Evolutionary conservation across 257 asterid genomes (phyloP), one percentile per base, ranked within the genome.

Genomic region (Scutellaria minor): DNA sequence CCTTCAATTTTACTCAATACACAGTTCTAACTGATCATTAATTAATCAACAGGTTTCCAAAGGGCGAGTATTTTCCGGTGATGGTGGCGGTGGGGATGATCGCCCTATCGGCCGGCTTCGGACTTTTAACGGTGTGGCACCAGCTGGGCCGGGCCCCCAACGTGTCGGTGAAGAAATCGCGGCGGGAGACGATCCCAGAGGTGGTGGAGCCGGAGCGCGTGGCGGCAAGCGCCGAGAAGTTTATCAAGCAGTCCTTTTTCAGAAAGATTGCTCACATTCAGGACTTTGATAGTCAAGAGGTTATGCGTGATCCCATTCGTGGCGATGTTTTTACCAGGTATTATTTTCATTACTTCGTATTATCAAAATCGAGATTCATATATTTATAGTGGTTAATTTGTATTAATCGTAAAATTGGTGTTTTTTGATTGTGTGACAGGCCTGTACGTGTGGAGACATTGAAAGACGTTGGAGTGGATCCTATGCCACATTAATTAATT

Each of bases 141-240:
- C 89, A 88, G 76, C 81, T 88, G 4, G 67, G 81, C 39, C 58
- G 75, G 4, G 83, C 83, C 4, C 97, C 97, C 1, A 84, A 86
- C 46, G 95, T 88, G 4, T 59, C 7, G 6, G 63, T 88, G 47
- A 81, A 79, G 76, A 90, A 90, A 66, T 83, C 90, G 5, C 78
- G 85, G 40, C 78, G 97, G 78, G 90, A 84, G 68, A 86, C 87
- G 0, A 5, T 90, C 0, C 93, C 93, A 41, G 96, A 90, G 71
- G 82, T 88, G 66, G 85, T 68, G 71, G 91, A 86, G 77, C 95
- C 96, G 27, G 95, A 90, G 53, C 72, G 55, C 12, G 91, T 86
- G 9, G 73, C 80, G 0, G 79, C 85, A 59, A 79, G 79, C 7
- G 72, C 93, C 0, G 84, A 86, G 4, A 75, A 68, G 71, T 90